Conservation (phyloP, 164 flowering plant species). For the Cinnamomum micranthum region DNA sequence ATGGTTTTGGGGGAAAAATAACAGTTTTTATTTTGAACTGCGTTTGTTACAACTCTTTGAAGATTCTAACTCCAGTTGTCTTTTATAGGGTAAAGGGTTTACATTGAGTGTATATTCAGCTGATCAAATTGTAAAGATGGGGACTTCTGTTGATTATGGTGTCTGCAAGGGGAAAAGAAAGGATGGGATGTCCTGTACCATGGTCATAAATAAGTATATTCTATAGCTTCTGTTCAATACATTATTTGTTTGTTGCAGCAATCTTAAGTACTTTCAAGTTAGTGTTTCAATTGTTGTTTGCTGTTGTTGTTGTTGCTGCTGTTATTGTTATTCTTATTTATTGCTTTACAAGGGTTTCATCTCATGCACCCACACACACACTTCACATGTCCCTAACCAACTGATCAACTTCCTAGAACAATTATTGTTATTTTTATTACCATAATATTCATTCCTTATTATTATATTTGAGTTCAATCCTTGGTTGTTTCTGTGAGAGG, state of each 20-base stretch:
- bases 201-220: slow-evolving; percentile 65
- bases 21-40: not conserved
- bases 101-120: slow-evolving; percentile 57
- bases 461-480: too few relatives aligned
- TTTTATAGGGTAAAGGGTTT: slow-evolving; percentile 61
- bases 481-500: too few relatives aligned
- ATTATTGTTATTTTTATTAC: too few relatives aligned
- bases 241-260: not conserved
- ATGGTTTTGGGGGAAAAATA: slow-evolving; percentile 5
- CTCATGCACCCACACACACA: too few relatives aligned
- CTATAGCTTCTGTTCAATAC: not conserved
- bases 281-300: not conserved
- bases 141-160: slow-evolving; percentile 70
- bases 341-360: too few relatives aligned
- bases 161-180: slow-evolving; percentile 70
- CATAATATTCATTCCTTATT: too few relatives aligned
- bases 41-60: not conserved
- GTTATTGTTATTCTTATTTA: too few relatives aligned
- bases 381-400: too few relatives aligned
- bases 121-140: slow-evolving; percentile 64
- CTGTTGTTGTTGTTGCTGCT: too few relatives aligned
- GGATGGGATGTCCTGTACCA: slow-evolving; percentile 63
- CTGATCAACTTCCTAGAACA: too few relatives aligned
- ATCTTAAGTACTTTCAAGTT: not conserved
- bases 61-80: not conserved